Conservation (phyloP, 106 monocot genomes). For the Acanthochlamys bracteata region DNA sequence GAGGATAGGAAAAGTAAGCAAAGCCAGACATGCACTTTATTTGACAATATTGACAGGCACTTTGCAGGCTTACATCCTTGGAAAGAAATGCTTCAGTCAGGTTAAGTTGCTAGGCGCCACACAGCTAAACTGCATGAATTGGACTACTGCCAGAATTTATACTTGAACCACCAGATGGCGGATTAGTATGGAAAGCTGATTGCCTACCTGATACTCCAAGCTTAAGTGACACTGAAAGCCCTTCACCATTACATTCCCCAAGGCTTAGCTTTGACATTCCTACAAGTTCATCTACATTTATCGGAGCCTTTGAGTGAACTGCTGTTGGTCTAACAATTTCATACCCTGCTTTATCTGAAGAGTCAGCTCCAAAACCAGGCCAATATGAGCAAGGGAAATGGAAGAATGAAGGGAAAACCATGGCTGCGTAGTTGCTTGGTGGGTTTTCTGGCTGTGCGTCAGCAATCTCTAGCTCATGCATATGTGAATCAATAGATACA, state of each 20-base stretch:
- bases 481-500: slow-evolving; percentile 71
- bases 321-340: slow-evolving; percentile 73
- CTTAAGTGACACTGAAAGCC: slow-evolving; percentile 30
- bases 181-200: slow-evolving; percentile 83
- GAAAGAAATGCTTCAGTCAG: background rate
- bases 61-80: background rate
- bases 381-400: slow-evolving; percentile 42
- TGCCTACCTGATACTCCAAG: slow-evolving; percentile 42
- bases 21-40: background rate
- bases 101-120: background rate
- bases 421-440: slow-evolving; percentile 37
- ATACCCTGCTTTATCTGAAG: slow-evolving; percentile 21
- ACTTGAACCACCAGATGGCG: slow-evolving; percentile 26
- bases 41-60: background rate
- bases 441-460: slow-evolving; percentile 16
- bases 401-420: slow-evolving; percentile 41
- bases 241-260: slow-evolving; percentile 23
- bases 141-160: slow-evolving; percentile 29
- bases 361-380: slow-evolving; percentile 23
- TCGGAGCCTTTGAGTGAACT: slow-evolving; percentile 52
- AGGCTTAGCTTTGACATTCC: slow-evolving; percentile 73
- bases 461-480: slow-evolving; percentile 23
- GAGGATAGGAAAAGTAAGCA: no score
- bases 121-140: slow-evolving; percentile 22
- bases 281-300: slow-evolving; percentile 61